Evolutionary conservation across 2,329 filamentous ascomycete species (phyloP), one percentile per base, ranked within the genome.

Genomic region (Bipolaris cookei): DNA sequence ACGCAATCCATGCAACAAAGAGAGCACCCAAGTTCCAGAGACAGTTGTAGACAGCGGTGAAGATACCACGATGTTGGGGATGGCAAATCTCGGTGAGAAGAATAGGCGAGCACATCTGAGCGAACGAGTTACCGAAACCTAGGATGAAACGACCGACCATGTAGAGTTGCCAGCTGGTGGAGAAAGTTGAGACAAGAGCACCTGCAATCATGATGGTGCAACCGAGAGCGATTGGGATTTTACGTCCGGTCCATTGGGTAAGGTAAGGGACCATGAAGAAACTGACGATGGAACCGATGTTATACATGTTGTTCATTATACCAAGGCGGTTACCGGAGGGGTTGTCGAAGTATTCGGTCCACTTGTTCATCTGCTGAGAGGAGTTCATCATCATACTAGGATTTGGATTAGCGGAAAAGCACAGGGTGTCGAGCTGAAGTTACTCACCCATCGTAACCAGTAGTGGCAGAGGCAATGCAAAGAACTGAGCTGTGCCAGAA

Each of bases 41-140:
- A 66, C 85, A 88, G 74, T 89, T 89, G 76, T 89, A 89, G 55
- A 89, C 81, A 23, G 86, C 81, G 0, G 86, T 89, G 51, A 89
- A 80, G 11, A 82, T 83, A 16, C 82, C 86, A 66, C 87, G 85
- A 70, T 90, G 87, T 68, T 89, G 87, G 14, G 87, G 86, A 68
- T 89, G 87, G 75, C 83, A 85, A 61, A 89, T 83, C 75, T 89
- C 87, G 4, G 85, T 86, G 6, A 89, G 80, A 4, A 89, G 80
- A 54, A 89, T 80, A 1, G 86, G 87, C 14, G 86, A 87, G 11
- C 83, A 82, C 79, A 88, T 84, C 64, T 89, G 86, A 0, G 86
- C 79, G 51, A 89, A 77, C 50, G 83, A 85, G 77, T 88, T 87
- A 37, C 88, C 88, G 66, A 90, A 90, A 59, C 88, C 88, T 11